Evolutionary conservation across 208 protist genomes (phyloP), one percentile per base, ranked within the genome.

Genomic region (Trypanosoma rangeli): DNA sequence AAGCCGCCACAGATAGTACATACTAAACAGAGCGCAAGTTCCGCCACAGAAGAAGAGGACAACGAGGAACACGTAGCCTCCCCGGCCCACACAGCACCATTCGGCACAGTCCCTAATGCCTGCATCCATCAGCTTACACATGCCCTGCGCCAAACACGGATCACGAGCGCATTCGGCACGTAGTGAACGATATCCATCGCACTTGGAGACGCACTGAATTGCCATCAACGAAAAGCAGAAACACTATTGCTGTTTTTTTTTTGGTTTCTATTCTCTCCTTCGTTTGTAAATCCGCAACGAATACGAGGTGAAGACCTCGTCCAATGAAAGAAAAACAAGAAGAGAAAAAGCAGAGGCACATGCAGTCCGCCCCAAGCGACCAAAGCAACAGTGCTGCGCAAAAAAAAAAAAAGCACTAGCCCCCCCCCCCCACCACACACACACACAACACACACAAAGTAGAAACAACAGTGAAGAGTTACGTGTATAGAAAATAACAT

Each of bases 1-100:
- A 35, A 95, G 85, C 0, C 90, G 83, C 60, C 88, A 65, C 4
- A 95, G 70, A 55, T 93, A 95, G 69, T 92, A 92, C 57, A 73
- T 75, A 29, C 68, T 71, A 24, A 82, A 86, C 68, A 93, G 63
- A 8, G 78, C 70, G 53, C 92, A 93, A 20, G 82, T 82, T 39
- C 90, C 90, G 12, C 80, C 64, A 70, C 78, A 86, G 64, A 93
- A 86, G 71, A 92, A 90, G 42, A 95, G 59, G 3, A 93, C 82
- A 20, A 91, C 78, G 37, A 92, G 90, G 53, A 95, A 92, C 33
- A 90, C 77, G 61, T 86, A 86, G 31, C 74, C 70, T 48, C 86
- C 88, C 24, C 84, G 75, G 44, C 79, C 85, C 49, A 74, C 54
- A 67, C 90, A 95, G 65, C 90, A 95, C 90, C 90, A 95, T 56